Conservation (phyloP, 345 rosid genomes). For the Eucalyptus erythrocorys region DNA sequence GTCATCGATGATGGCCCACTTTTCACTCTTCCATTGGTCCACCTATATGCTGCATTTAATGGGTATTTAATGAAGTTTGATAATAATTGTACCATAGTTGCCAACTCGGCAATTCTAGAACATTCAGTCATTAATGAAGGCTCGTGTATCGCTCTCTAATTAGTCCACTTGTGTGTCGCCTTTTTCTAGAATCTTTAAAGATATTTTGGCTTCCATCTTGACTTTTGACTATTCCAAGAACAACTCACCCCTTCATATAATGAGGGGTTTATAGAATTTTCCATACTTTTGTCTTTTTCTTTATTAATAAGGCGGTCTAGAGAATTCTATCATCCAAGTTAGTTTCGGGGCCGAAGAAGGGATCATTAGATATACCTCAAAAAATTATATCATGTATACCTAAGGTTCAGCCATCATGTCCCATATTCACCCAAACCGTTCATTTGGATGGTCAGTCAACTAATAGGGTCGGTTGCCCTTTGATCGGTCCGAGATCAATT, state of each 20-base stretch:
- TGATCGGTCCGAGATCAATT: accelerated
- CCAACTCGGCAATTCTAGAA: too few species aligned
- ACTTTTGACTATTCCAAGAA: too few species aligned
- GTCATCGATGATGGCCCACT: accelerated
- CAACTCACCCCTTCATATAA: too few species aligned
- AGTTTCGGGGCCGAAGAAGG: accelerated
- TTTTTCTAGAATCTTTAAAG: too few species aligned
- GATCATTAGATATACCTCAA: accelerated
- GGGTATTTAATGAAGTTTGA: too few species aligned
- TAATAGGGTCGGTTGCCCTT: accelerated
- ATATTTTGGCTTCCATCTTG: accelerated
- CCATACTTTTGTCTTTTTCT: too few species aligned
- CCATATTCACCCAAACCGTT: accelerated
- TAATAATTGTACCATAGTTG: too few species aligned
- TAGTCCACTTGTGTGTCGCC: accelerated
- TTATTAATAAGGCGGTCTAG: accelerated
- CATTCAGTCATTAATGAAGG: accelerated
- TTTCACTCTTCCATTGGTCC: too few species aligned
- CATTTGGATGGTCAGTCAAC: accelerated
- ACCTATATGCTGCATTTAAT: accelerated
- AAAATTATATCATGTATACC: accelerated
- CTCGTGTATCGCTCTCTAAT: accelerated
- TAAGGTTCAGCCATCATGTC: accelerated
- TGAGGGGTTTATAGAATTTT: too few species aligned
- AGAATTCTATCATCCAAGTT: too few species aligned